A percentile compares a stretch with the other conserved stretches of the same genome.
Evolutionary conservation across 768 basidiomycete species (phyloP).

Genomic region (Panaeolus cyanescens): DNA sequence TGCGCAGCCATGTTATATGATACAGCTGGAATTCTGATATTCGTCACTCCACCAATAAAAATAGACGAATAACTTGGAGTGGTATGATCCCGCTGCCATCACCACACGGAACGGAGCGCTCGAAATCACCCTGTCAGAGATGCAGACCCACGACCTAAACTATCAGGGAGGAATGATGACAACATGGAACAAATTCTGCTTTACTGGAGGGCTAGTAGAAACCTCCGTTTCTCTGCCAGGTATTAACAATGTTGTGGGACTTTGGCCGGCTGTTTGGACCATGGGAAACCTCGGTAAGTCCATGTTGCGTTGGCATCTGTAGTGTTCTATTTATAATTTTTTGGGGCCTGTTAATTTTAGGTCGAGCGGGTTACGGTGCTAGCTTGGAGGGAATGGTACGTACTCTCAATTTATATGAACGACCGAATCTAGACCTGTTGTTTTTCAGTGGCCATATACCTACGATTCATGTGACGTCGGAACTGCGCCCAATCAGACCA

Average conservation of each 20-base stretch:
- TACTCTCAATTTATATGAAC: conserved; percentile 3
- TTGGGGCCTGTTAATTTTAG: conserved; percentile 27
- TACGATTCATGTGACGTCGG: conserved; percentile 93
- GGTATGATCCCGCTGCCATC: conserved; percentile 84
- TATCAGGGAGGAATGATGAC: conserved; percentile 74
- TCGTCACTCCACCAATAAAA: background rate
- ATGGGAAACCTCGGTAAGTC: conserved; percentile 74
- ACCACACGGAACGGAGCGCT: conserved; percentile 76
- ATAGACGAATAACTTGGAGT: conserved; percentile 77
- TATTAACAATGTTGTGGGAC: conserved; percentile 56
- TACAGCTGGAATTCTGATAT: background rate
- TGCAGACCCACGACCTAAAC: conserved; percentile 67
- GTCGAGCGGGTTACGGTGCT: conserved; percentile 88
- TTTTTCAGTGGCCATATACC: conserved; percentile 72
- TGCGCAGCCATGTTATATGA: conserved; percentile 19
- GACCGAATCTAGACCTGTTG: conserved; percentile 6
- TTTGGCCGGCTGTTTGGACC: conserved; percentile 84
- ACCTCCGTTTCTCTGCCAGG: conserved; percentile 72
- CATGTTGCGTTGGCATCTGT: background rate
- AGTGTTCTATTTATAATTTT: conserved; percentile 6
- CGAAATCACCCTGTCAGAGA: conserved; percentile 71
- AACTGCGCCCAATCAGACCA: conserved; percentile 83
- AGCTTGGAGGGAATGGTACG: conserved; percentile 76
- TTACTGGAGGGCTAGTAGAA: conserved; percentile 84
- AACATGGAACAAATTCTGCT: conserved; percentile 92